Base-by-base conservation (phyloP, 1,139 yeast species). In the Blastobotrys arbuscula region DNA sequence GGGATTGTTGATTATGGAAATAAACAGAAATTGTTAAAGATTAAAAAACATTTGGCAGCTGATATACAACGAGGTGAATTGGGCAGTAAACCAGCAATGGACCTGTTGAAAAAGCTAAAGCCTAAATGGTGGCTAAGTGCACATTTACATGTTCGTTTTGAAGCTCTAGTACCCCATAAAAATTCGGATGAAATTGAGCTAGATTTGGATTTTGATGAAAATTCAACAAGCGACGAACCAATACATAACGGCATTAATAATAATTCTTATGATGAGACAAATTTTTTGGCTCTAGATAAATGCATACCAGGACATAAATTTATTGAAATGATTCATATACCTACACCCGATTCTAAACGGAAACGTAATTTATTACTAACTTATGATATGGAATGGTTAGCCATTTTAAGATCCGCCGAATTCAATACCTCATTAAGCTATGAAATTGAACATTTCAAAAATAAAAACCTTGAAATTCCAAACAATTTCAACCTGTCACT, bases 81-180 rank as follows among this genome's bases (percentile, higher is more conserved):
- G 47, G 99, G 99, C 0, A 84, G 85, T 28, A 89, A 94, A 0
- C 73, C 85, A n/a, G 79, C 80, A 40, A 73, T 76, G 70, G 67
- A 71, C 20, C 63, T 90, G 30, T 64, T 92, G 52, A 61, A 72
- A 38, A 58, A 63, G 13, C 58, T 89, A 50, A 72, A 69, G 58
- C 97, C 98, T 0, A 56, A 65, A 20, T 73, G 77, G 63, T 92
- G 97, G 98, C 78, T 86, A 53, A 79, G 95, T 55, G 95, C 95
- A 2, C 99, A 92, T 70, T 66, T 92, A 51, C 99, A 92, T 66
- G 90, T 84, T 1, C 70, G 71, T 48, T 92, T 79, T 60, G 73
- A 71, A 13, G 97, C 97, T 0, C 49, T 49, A 0, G 71, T 76
- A 2, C 53, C 61, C 1, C 81, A 75, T 56, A 49, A 26, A 16